Conservation (phyloP, 768 basidiomycete genomes). For the Lyophyllum atratum region DNA sequence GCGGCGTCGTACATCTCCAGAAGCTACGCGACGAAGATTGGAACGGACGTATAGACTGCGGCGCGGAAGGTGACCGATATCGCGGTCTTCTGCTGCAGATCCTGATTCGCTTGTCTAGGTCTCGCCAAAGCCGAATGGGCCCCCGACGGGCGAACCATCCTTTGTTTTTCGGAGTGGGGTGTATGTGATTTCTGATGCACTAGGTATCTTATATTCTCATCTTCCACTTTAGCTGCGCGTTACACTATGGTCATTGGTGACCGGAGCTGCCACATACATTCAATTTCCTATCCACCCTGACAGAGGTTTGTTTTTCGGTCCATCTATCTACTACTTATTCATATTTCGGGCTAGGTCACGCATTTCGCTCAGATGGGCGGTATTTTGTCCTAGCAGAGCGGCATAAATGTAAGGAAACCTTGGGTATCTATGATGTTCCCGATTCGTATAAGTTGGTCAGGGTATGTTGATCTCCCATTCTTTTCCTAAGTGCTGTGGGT, state of each 20-base stretch:
- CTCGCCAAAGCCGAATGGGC: slow-evolving; percentile 90
- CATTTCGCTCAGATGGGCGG: slow-evolving; percentile 77
- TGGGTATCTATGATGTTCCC: slow-evolving; percentile 80
- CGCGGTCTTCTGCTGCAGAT: not conserved
- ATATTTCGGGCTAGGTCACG: slow-evolving; percentile 57
- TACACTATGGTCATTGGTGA: slow-evolving; percentile 82
- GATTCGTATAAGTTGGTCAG: slow-evolving; percentile 73
- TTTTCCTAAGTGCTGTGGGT: not conserved
- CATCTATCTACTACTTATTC: not conserved
- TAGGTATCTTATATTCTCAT: slow-evolving; percentile 1
- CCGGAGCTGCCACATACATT: slow-evolving; percentile 77
- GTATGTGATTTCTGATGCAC: slow-evolving; percentile 53
- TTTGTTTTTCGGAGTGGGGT: slow-evolving; percentile 94
- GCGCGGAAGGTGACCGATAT: slow-evolving; percentile 58
- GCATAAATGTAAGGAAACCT: slow-evolving; percentile 85
- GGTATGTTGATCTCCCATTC: slow-evolving; percentile 40
- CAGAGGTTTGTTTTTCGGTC: slow-evolving; percentile 49
- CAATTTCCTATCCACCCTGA: slow-evolving; percentile 85
- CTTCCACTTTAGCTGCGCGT: slow-evolving; percentile 65
- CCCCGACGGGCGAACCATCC: slow-evolving; percentile 75
- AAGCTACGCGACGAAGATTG: slow-evolving; percentile 81
- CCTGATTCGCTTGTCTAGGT: slow-evolving; percentile 37
- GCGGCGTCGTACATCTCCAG: slow-evolving; percentile 72
- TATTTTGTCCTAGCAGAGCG: slow-evolving; percentile 88
- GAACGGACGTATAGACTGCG: slow-evolving; percentile 76